A percentile compares a stretch with the other conserved stretches of the same genome.
Conservation (phyloP, 2,329 filamentous ascomycete genomes). For the Penicillium sp. region DNA sequence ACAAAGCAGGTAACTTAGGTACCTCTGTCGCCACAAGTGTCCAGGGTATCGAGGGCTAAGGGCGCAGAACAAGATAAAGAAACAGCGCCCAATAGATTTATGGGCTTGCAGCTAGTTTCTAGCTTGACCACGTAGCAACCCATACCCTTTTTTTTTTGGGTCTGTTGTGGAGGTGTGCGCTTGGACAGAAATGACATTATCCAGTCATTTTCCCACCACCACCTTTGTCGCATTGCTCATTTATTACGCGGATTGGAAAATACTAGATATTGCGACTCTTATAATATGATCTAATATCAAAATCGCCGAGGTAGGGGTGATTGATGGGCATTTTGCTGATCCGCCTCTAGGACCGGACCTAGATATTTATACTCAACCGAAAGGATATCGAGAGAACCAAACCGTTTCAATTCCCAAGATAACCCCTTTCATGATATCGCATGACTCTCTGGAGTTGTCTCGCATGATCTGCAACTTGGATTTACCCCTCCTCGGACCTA, state of each 20-base stretch:
- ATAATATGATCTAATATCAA: neutral
- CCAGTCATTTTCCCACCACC: conserved; percentile 3
- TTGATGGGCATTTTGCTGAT: neutral
- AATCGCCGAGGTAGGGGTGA: conserved; percentile 10
- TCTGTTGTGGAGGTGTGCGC: conserved; percentile 8
- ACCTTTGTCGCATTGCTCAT: conserved; percentile 22
- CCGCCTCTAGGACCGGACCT: neutral
- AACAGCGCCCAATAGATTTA: conserved; percentile 8
- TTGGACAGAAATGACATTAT: conserved; percentile 4
- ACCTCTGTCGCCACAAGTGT: neutral
- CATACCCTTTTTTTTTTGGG: conserved; percentile 3
- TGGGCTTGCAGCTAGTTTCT: conserved; percentile 8
- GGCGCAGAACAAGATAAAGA: conserved; percentile 3
- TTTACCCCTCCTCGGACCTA: conserved; percentile 27
- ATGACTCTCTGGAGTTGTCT: conserved; percentile 22
- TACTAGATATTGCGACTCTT: conserved; percentile 14
- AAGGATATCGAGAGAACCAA: neutral
- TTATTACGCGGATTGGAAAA: neutral
- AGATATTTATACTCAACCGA: neutral
- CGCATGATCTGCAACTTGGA: conserved; percentile 25
- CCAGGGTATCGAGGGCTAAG: neutral
- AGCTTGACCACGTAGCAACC: conserved; percentile 10
- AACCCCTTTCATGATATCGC: conserved; percentile 12
- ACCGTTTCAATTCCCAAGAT: neutral
- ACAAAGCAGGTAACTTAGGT: conserved; percentile 2